Base-by-base conservation (phyloP, 1,139 yeast species). In the Scheffersomyces segobiensis region DNA sequence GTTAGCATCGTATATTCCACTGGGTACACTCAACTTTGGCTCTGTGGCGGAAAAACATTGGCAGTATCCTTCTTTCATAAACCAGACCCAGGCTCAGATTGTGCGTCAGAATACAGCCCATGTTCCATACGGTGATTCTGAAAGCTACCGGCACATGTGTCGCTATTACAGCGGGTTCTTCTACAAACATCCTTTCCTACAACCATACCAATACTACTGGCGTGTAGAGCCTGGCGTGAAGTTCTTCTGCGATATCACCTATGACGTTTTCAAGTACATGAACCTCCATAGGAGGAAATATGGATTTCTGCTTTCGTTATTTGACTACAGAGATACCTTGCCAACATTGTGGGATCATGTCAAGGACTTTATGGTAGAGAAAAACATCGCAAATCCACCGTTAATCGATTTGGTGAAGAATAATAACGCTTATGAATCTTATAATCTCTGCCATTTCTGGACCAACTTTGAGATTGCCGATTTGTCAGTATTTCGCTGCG, bases 381-480 rank as follows among this genome's bases (percentile, higher is more conserved):
- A 32, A 32, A 10, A 8, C 17, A 32, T 32, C 2, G 60, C 60
- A 3, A 53, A 60, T 4, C 54, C 56, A 6, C 56, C 53, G 39
- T 55, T 65, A 5, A 58, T 62, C 14, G 57, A 56, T 14, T 53
- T 62, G 42, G 57, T 59, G 1, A 56, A 62, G 51, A 70, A 73
- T 61, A 71, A 70, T 49, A 70, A 71, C 57, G 57, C 19, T 5
- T 52, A 50, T 20, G 57, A 62, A n/a, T 63, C 74, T 49, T 77
- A 75, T 63, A 77, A 77, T 59, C 61, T 74, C 50, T 77, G 81
- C 62, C 80, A 77, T 60, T 76, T 77, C 59, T 77, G 81, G 81
- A 64, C 77, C 53, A 77, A 77, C 61, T 77, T 76, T 55, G 80
- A 77, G 62, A 72, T 77, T 49, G 80, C 76, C 6, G 70, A 68